Evolutionary conservation across 768 basidiomycete species (phyloP).

Genomic region (Boletus speciosus): DNA sequence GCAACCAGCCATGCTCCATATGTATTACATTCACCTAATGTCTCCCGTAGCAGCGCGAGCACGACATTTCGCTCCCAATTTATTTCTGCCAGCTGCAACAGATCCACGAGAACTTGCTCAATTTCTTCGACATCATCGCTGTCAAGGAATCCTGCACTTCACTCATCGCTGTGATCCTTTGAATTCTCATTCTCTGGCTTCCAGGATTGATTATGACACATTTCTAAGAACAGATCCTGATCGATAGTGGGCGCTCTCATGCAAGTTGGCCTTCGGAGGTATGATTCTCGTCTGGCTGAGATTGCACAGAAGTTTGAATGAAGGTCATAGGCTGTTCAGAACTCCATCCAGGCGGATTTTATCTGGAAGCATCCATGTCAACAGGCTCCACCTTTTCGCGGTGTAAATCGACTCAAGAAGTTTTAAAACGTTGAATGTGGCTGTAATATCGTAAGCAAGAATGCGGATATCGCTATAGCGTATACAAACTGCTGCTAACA

Average conservation of each 20-base stretch:
- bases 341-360: not conserved
- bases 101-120: not conserved
- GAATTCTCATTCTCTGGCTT: not conserved
- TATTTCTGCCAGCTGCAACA: not conserved
- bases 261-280: not conserved
- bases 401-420: not conserved
- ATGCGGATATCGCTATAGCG: not conserved
- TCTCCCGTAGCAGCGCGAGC: not conserved
- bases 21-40: slow-evolving; percentile 1
- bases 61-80: not conserved
- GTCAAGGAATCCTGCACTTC: not conserved
- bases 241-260: not conserved
- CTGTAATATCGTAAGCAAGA: too few relatives aligned
- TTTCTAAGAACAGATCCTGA: not conserved
- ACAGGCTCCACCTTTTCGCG: not conserved
- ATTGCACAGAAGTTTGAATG: not conserved
- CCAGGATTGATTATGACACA: not conserved
- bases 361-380: not conserved
- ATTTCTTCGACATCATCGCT: not conserved
- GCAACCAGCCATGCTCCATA: not conserved
- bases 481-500: not conserved
- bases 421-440: not conserved
- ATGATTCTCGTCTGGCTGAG: not conserved
- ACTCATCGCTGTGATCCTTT: not conserved
- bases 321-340: not conserved